A percentile compares a stretch with the other conserved stretches of the same genome.
These are phyloP conservation scores for Pythium vanterpoolii DNA, from an alignment of 352 stramenopile genomes.

Conservation along the genomic window DNA sequence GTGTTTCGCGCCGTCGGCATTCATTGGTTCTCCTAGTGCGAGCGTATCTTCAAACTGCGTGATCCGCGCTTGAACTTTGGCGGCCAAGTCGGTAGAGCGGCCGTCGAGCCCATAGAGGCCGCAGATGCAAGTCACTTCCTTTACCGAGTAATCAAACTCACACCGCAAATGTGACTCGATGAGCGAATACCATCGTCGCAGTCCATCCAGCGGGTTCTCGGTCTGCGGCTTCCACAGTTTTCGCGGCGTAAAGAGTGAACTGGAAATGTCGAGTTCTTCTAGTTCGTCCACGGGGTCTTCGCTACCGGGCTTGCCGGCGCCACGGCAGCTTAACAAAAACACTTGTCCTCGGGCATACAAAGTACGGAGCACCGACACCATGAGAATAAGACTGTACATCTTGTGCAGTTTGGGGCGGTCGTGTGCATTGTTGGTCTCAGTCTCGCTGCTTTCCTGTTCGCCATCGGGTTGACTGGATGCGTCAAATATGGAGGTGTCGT, in stretches of 20 bases:
- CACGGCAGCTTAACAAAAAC: constrained; percentile 45
- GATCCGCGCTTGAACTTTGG: constrained; percentile 18
- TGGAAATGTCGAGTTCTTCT: constrained; percentile 59
- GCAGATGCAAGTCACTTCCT: constrained; percentile 64
- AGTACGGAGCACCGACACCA: constrained; percentile 77
- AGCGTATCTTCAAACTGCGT: constrained; percentile 10
- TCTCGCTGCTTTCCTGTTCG: not conserved
- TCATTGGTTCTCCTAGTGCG: not conserved
- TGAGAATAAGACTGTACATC: constrained; percentile 82
- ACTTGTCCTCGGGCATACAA: constrained; percentile 61
- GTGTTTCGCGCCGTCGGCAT: not conserved
- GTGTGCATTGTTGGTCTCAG: constrained; percentile 2
- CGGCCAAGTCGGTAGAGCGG: constrained; percentile 9
- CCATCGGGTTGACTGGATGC: constrained; percentile 16
- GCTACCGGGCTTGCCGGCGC: not conserved
- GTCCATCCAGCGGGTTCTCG: constrained; percentile 60
- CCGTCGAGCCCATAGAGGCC: constrained; percentile 69
- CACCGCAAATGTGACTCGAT: constrained; percentile 79
- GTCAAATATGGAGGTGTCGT: constrained; percentile 18
- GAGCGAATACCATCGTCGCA: constrained; percentile 75
- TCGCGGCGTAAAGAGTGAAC: constrained; percentile 70
- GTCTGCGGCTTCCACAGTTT: constrained; percentile 73
- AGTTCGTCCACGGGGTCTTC: constrained; percentile 21
- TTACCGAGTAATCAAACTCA: constrained; percentile 80
- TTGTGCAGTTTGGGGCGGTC: constrained; percentile 65